Percentiles rank a stretch among this genome's conserved stretches.
phyloP scores from a whole-genome alignment of 768 basidiomycete species.

The Podaxis mareebaensis region DNA sequence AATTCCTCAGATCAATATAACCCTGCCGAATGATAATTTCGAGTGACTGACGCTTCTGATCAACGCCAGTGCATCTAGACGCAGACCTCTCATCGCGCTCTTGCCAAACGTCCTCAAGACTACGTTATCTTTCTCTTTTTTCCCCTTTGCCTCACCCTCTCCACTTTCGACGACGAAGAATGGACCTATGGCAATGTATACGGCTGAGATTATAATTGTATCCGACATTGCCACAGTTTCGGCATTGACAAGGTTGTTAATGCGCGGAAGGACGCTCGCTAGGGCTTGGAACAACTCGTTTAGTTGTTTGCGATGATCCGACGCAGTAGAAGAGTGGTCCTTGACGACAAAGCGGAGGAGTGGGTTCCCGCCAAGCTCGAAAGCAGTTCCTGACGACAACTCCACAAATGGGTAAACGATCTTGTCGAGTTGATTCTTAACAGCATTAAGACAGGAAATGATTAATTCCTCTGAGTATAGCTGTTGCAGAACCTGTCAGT shows the following conservation, averaged over 20 bases:
- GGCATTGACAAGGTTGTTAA: conserved; percentile 73
- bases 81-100: conserved; percentile 78
- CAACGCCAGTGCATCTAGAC: conserved; percentile 79
- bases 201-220: conserved; percentile 85
- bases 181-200: conserved; percentile 92
- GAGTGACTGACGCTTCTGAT: conserved; percentile 75
- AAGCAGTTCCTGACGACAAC: conserved; percentile 46
- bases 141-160: conserved; percentile 46
- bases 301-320: conserved; percentile 19
- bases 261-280: conserved; percentile 68
- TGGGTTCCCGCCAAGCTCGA: conserved; percentile 40
- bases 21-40: not conserved
- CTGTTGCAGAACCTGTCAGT: conserved; percentile 35
- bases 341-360: conserved; percentile 55
- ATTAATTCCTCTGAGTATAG: conserved; percentile 95
- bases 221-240: conserved; percentile 84
- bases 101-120: conserved; percentile 71
- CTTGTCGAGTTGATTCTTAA: conserved; percentile 80
- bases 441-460: conserved; percentile 67
- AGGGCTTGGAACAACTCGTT: conserved; percentile 74
- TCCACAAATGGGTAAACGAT: conserved; percentile 89
- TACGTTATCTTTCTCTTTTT: conserved; percentile 57
- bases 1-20: conserved; percentile 1
- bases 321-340: conserved; percentile 37
- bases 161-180: conserved; percentile 84